Evolutionary conservation across 768 basidiomycete genomes (phyloP).

Genomic region (Cyathus striatus): DNA sequence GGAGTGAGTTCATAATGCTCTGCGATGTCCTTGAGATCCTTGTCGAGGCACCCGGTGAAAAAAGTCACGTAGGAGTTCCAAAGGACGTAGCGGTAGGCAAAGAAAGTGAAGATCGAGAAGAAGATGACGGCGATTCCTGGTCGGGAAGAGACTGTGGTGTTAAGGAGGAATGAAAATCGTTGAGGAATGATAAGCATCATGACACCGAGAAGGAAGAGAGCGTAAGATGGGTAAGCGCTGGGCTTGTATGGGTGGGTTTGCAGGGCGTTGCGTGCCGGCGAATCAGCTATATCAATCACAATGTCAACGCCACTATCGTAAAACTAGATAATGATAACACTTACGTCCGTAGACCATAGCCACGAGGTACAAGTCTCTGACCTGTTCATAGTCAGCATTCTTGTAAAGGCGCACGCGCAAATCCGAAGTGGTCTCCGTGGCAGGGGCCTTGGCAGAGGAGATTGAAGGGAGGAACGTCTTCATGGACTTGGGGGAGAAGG

Average conservation of each 20-base stretch:
- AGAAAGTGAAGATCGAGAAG: too few relatives aligned
- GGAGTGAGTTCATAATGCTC: slow-evolving; percentile 5
- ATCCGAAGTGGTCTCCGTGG: too few relatives aligned
- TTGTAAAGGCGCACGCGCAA: slow-evolving; percentile 5
- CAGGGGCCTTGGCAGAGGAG: too few relatives aligned
- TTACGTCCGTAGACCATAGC: slow-evolving; percentile 2
- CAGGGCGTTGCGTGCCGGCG: slow-evolving; percentile 6
- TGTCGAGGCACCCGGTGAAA: too few relatives aligned
- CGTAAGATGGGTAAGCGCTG: slow-evolving; percentile 4
- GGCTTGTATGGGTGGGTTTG: slow-evolving; percentile 1
- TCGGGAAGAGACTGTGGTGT: not conserved
- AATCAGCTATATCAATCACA: slow-evolving; percentile 7
- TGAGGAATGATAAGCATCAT: too few relatives aligned
- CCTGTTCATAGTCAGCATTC: slow-evolving; percentile 2
- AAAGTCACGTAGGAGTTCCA: too few relatives aligned
- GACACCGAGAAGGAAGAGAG: slow-evolving; percentile 2
- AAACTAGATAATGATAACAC: not conserved
- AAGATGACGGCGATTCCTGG: not conserved
- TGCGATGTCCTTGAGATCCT: too few relatives aligned
- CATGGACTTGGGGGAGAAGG: too few relatives aligned
- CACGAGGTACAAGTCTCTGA: slow-evolving; percentile 3
- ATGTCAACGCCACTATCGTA: not conserved
- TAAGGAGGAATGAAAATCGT: not conserved
- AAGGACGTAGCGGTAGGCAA: too few relatives aligned
- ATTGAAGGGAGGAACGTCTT: too few relatives aligned